Conservation (phyloP, 495 filamentous ascomycete genomes). For the Lichina pygmaea region DNA sequence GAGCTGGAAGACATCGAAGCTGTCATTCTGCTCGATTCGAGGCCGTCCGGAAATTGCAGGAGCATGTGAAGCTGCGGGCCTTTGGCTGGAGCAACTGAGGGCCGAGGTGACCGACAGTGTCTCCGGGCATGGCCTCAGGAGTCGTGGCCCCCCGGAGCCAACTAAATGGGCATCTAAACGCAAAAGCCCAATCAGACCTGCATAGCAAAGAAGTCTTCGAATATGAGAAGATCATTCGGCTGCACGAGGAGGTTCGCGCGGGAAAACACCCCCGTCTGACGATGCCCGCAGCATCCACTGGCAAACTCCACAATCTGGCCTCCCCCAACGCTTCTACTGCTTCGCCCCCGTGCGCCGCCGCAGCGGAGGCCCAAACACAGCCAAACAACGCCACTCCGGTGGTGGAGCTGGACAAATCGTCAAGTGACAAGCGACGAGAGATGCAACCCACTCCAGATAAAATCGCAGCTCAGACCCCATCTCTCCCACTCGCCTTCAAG, state of each 20-base stretch:
- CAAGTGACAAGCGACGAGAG: no score
- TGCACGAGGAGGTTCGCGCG: slow-evolving; percentile 50
- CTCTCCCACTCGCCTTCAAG: no score
- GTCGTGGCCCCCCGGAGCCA: background rate
- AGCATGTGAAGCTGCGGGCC: no score
- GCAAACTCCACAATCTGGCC: slow-evolving; percentile 14
- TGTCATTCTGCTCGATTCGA: no score
- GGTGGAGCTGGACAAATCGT: no score
- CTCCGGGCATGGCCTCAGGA: background rate
- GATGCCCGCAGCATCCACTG: slow-evolving; percentile 29
- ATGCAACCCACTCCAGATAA: no score
- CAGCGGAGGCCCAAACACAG: slow-evolving; percentile 1
- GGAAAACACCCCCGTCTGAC: slow-evolving; percentile 52
- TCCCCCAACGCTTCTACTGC: background rate
- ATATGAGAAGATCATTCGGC: slow-evolving; percentile 46
- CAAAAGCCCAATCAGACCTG: background rate
- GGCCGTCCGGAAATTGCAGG: no score
- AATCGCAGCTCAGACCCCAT: no score
- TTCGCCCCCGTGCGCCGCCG: background rate
- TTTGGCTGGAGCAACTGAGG: no score
- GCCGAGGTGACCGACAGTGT: no score
- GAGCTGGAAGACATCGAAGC: no score
- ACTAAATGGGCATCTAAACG: background rate
- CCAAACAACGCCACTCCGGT: no score
- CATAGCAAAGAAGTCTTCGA: slow-evolving; percentile 16